A percentile compares a stretch with the other conserved stretches of the same genome.
Conservation (phyloP, 768 basidiomycete genomes). For the Nidularia pulvinata region DNA sequence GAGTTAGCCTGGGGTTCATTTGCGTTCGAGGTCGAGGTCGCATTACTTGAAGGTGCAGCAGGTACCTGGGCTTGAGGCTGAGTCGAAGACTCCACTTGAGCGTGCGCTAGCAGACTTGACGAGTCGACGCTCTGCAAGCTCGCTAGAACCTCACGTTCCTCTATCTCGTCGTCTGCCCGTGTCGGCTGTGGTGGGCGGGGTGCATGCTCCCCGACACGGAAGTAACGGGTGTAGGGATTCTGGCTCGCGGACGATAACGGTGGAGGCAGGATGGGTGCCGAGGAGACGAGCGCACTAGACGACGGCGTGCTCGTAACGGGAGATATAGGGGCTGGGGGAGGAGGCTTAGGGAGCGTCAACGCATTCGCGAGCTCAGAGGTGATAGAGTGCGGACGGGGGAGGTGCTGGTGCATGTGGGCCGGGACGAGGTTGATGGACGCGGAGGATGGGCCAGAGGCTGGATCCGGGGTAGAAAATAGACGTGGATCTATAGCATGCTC, state of each 20-base stretch:
- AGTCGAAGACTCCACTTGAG: no score
- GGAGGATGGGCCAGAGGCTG: background rate
- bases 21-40: background rate
- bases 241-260: background rate
- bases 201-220: background rate
- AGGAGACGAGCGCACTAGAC: no score
- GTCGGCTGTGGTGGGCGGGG: background rate
- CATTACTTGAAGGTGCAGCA: background rate
- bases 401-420: constrained; percentile 1
- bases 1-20: no score
- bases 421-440: background rate
- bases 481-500: constrained; percentile 14
- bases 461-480: constrained; percentile 6
- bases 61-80: no score
- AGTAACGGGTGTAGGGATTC: constrained; percentile 1
- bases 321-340: background rate
- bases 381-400: constrained; percentile 23
- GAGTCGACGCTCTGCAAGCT: no score
- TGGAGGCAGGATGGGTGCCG: background rate
- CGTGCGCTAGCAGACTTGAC: no score
- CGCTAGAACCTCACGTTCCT: background rate
- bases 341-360: constrained; percentile 29
- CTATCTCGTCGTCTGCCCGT: constrained; percentile 2
- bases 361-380: constrained; percentile 50
- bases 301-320: no score